Percentiles rank a stretch among this genome's conserved stretches.
Evolutionary conservation across 495 filamentous ascomycete species (phyloP).

Genomic region (Podospora sp.): DNA sequence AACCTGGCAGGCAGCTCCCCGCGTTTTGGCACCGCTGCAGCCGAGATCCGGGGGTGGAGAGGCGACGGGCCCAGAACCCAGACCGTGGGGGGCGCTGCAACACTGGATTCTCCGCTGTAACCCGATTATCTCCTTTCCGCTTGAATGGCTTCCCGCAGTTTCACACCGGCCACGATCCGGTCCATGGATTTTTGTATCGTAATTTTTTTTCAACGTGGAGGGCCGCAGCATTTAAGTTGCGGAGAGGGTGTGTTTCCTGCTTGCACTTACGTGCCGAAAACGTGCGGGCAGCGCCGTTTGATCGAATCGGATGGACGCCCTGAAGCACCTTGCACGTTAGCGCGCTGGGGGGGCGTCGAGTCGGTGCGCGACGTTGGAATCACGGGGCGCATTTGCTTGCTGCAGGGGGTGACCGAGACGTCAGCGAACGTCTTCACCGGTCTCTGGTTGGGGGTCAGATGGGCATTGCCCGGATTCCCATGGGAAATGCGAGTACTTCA

Average conservation of each 20-base stretch:
- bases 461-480: not conserved
- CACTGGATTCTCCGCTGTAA: not conserved
- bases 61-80: not conserved
- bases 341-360: conserved; percentile 1
- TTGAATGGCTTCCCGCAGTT: too few relatives aligned
- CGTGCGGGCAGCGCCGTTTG: conserved; percentile 8
- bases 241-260: conserved; percentile 5
- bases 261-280: not conserved
- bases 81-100: conserved; percentile 1
- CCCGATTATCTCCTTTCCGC: not conserved
- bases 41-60: conserved; percentile 6
- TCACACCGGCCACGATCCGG: too few relatives aligned
- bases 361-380: conserved; percentile 4
- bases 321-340: not conserved
- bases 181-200: not conserved
- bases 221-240: conserved; percentile 1
- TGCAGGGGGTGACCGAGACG: conserved; percentile 10
- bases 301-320: conserved; percentile 9
- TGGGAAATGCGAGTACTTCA: too few relatives aligned
- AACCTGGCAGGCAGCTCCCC: conserved; percentile 1
- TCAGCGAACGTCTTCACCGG: conserved; percentile 10
- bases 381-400: conserved; percentile 13
- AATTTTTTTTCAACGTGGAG: not conserved
- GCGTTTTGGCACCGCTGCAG: conserved; percentile 2
- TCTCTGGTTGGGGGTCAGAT: not conserved